Evolutionary conservation across 2,329 filamentous ascomycete species (phyloP), one percentile per base, ranked within the genome.

Genomic region (Xylaria sp.): DNA sequence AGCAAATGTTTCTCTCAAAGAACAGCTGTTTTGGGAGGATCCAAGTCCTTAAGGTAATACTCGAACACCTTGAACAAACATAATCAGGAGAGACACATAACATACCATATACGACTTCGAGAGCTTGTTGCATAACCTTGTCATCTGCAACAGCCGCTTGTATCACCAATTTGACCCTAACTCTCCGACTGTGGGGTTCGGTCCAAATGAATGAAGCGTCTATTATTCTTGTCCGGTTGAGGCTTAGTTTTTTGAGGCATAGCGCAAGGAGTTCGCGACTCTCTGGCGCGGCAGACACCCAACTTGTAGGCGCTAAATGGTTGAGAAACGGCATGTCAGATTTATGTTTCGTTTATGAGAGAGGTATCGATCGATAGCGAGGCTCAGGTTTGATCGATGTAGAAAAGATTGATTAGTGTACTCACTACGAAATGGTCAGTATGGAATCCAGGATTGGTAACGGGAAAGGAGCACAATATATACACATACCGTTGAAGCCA

Each of bases 171-270:
- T 97, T 97, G 80, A 98, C 90, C 82, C 94, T 97, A 72, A 98
- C 87, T 79, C 96, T 87, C 77, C 93, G 87, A 75, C 94, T 97
- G 83, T 99, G 96, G 11, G 96, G 95, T 81, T 99, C 96, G 0
- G 96, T 99, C 96, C 96, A 99, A 78, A 98, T 92, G 79, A 98
- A 99, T 76, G 90, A 92, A 56, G 96, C 96, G 79, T 99, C 96
- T 77, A 97, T 94, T 77, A 99, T 96, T 70, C 96, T 88, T 74
- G 97, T 93, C 83, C 96, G 97, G 79, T 91, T 89, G 71, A 99
- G 83, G 36, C 92, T 87, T 71, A 99, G 83, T 81, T 96, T 97
- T 78, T 93, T 91, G 73, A 99, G 85, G 81, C 96, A 99, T 56
- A 99, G 83, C 6, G 96, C 94, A 62, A 99, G 87, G 66, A 99